These are phyloP conservation scores for Juglanconis oblonga DNA, from an alignment of 2,329 filamentous ascomycete species.

Conservation along the genomic window DNA sequence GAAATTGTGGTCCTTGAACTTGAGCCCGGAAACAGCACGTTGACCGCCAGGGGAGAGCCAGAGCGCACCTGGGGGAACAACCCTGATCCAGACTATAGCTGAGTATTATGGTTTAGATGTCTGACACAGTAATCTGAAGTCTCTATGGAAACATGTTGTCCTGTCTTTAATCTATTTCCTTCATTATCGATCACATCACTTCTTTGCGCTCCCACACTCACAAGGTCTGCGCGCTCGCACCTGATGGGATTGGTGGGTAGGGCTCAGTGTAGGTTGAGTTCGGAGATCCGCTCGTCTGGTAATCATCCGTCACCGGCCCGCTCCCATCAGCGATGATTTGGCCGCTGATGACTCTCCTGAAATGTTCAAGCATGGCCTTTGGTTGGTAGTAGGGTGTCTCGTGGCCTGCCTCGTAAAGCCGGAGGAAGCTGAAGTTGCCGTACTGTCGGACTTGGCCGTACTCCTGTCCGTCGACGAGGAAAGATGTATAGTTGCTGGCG, in stretches of 20 bases:
- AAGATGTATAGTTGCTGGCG: conserved; percentile 59
- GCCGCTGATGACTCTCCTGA: not conserved
- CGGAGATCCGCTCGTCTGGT: not conserved
- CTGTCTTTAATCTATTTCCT: too few relatives aligned
- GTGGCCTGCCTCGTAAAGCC: conserved; percentile 56
- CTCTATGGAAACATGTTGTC: too few relatives aligned
- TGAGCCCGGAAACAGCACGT: conserved; percentile 2
- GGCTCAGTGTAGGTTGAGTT: not conserved
- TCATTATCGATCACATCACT: not conserved
- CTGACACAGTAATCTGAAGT: too few relatives aligned
- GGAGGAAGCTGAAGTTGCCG: conserved; percentile 62
- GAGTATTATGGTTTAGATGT: not conserved
- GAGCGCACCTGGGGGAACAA: conserved; percentile 13
- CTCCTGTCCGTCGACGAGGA: conserved; percentile 58
- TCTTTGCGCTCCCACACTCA: too few relatives aligned
- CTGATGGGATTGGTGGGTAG: not conserved
- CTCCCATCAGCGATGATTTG: not conserved
- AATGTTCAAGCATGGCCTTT: conserved; percentile 41
- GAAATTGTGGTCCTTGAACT: conserved; percentile 17
- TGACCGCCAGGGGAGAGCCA: conserved; percentile 6
- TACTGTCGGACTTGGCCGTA: conserved; percentile 64
- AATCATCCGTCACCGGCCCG: not conserved
- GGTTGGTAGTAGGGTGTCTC: not conserved
- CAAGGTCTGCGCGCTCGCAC: not conserved
- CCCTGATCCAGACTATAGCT: conserved; percentile 14